Base-by-base conservation (phyloP, 2,329 filamentous ascomycete species). In the Neonectria coccinea region DNA sequence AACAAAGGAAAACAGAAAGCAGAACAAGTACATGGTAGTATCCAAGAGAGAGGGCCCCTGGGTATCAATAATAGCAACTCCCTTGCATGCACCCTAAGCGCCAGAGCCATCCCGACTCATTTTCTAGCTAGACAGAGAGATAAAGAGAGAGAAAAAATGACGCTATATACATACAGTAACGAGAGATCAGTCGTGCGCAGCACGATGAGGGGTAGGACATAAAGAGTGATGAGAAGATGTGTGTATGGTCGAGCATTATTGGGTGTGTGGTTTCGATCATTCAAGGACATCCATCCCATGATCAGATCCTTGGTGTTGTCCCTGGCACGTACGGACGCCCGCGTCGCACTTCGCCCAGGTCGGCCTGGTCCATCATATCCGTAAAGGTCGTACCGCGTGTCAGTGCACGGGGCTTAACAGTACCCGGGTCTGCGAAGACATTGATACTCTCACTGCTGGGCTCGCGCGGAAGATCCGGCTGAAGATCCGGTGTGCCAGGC, bases 281-380 rank as follows among this genome's bases (percentile, higher is more conserved):
- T 31, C 11, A 14, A 20, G 27, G 29, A 33, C 3, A 6, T 18
- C 5, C 16, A n/a, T 31, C 29, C 27, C n/a, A 20, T 12, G 14
- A 36, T 67, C 56, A 75, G 59, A 79, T 75, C 56, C 73, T 73
- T 7, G 75, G 77, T 51, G 78, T 77, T 27, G 75, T 73, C 5
- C 75, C 75, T 11, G 81, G 81, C 42, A 85, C 80, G 65, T 79
- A 85, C 4, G 79, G 76, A 69, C 78, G 76, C 6, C 80, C 83
- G 63, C 74, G 76, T 60, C 75, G 80, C 50, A 84, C 78, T 10
- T 76, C 75, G 16, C 81, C 79, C 22, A 85, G 74, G 20, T 80
- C 79, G 2, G 82, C 83, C 64, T 81, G 77, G 59, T 84, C 79
- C 81, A 88, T 84, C 73, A 88, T 79, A 67, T 83, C 82, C n/a